Conservation (phyloP, 2,329 filamentous ascomycete species). For the Stachybotrys echinatus region DNA sequence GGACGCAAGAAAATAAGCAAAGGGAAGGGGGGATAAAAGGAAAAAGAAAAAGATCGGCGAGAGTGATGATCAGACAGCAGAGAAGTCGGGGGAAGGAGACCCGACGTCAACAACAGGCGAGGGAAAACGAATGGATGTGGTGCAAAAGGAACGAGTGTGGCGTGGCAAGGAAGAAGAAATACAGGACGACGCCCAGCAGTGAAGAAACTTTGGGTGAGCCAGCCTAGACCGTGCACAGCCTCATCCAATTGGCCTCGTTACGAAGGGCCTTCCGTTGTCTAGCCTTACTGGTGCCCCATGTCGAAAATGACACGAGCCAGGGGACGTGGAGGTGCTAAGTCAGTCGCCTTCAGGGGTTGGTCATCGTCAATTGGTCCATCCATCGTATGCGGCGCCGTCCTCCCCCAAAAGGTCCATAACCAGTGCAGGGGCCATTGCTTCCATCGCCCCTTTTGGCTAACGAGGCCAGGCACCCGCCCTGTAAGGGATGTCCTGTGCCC, state of each 20-base stretch:
- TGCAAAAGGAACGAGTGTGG: background rate
- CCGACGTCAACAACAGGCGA: background rate
- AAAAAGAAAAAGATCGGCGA: too few species aligned
- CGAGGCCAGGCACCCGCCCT: background rate
- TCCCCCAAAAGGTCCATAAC: too few species aligned
- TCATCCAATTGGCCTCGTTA: background rate
- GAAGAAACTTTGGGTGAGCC: background rate
- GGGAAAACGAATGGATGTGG: background rate
- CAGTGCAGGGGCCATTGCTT: too few species aligned
- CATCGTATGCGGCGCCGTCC: too few species aligned
- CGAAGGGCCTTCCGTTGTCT: background rate
- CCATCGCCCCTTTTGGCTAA: background rate
- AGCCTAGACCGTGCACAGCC: background rate
- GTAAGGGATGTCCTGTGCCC: background rate
- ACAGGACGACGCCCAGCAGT: background rate
- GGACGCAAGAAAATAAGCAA: too few species aligned
- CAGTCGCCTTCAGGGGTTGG: background rate
- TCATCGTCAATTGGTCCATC: too few species aligned
- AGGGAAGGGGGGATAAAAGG: too few species aligned
- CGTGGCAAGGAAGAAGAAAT: background rate
- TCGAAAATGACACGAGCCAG: too few species aligned
- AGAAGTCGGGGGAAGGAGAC: background rate
- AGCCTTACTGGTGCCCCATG: background rate
- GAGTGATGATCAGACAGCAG: background rate
- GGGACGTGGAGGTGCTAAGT: too few species aligned